A percentile compares a stretch with the other conserved stretches of the same genome.
Evolutionary conservation across 768 basidiomycete species (phyloP).

Genomic region (Hericium coralloides): DNA sequence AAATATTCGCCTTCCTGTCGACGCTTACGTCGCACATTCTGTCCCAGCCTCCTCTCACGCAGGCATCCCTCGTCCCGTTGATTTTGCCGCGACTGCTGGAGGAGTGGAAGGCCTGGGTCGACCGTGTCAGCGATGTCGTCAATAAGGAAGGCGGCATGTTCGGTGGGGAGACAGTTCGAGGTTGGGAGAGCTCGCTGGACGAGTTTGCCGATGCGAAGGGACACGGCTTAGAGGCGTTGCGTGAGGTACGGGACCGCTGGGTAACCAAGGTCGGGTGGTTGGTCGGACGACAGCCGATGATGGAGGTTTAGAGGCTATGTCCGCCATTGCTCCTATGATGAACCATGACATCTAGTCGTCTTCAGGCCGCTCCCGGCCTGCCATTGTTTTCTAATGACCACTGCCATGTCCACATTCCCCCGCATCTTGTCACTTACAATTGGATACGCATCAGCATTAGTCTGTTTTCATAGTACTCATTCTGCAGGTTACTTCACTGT

Average conservation of each 20-base stretch:
- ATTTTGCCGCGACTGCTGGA: constrained; percentile 55
- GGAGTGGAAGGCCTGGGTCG: constrained; percentile 77
- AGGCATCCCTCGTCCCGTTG: constrained; percentile 45
- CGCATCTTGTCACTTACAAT: too few relatives aligned
- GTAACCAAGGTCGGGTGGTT: constrained; percentile 73
- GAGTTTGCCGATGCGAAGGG: constrained; percentile 49
- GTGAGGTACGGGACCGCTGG: constrained; percentile 54
- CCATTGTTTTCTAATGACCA: too few relatives aligned
- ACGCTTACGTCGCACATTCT: constrained; percentile 60
- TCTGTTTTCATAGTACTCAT: too few relatives aligned
- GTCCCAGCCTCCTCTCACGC: constrained; percentile 58
- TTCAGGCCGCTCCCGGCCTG: too few relatives aligned
- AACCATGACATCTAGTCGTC: too few relatives aligned
- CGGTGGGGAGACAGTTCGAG: constrained; percentile 54
- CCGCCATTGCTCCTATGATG: too few relatives aligned
- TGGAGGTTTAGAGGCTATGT: constrained; percentile 21
- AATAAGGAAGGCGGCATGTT: constrained; percentile 77
- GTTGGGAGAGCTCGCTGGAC: constrained; percentile 65
- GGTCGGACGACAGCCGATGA: constrained; percentile 39
- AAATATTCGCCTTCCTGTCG: constrained; percentile 65
- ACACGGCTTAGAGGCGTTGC: constrained; percentile 32
- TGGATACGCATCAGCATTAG: too few relatives aligned
- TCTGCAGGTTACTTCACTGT: too few relatives aligned
- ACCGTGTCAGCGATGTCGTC: constrained; percentile 56
- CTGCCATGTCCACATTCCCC: too few relatives aligned